Conservation (phyloP, 768 basidiomycete genomes). For the Psilocybe azurescens region DNA sequence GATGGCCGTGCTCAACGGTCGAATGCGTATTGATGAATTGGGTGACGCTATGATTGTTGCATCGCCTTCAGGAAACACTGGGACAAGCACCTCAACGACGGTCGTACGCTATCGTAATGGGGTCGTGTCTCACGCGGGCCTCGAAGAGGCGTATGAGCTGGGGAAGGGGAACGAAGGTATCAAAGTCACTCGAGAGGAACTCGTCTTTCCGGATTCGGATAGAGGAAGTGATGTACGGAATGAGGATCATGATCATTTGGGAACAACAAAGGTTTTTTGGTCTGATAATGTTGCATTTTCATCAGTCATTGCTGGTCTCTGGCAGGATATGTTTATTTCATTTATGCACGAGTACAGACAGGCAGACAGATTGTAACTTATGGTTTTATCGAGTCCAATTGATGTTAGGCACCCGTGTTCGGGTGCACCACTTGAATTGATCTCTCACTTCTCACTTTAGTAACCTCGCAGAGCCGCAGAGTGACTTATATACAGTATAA, state of each 20-base stretch:
- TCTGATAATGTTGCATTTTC: neutral
- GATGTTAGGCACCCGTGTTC: no score
- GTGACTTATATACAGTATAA: no score
- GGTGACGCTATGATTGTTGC: neutral
- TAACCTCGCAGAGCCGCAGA: no score
- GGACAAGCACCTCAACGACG: neutral
- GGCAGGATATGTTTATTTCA: no score
- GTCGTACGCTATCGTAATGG: neutral
- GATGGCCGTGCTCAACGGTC: conserved; percentile 1
- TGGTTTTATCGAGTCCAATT: no score
- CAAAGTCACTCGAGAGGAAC: conserved; percentile 3
- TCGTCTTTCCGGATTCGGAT: neutral
- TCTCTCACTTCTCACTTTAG: no score
- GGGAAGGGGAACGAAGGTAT: neutral
- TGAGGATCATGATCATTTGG: neutral
- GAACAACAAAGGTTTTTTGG: neutral
- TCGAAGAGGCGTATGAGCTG: neutral
- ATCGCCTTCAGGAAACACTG: neutral
- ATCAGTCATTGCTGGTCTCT: no score
- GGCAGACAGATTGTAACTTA: no score
- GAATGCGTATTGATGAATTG: neutral
- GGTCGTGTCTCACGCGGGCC: neutral
- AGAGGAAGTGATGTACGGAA: neutral
- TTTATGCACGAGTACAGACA: no score
- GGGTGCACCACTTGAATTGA: no score